Evolutionary conservation across 1,284 basidiomycete species (phyloP), one percentile per base, ranked within the genome.

Genomic region (Mycena sp.): DNA sequence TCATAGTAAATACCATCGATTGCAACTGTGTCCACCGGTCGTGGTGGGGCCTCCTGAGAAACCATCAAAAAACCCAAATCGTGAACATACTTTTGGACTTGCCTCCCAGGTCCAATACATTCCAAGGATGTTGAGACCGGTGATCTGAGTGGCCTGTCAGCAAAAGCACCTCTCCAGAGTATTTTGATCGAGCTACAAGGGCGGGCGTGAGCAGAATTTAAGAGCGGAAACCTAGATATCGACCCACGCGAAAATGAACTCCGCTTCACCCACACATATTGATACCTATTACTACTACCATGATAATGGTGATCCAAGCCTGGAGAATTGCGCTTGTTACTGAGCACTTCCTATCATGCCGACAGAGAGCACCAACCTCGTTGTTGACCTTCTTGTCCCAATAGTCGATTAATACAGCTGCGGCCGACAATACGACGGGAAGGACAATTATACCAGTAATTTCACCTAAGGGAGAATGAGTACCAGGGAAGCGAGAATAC

Each of bases 221-320:
- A n/a, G 35, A 21, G 45, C 51, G 11, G 17, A 41, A 25, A n/a
- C 16, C 7, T 21, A 2, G 28, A 17, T 19, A 21, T 12, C 17
- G 26, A 72, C 82, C 58, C 62, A 83, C 81, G 87, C 88, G 70
- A 89, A 91, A 41, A 88, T 78, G 71, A 93, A 93, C 75, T 93
- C 91, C 16, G 85, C 84, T 75, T 93, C 91, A 63, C 90, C 92
- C 93, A 58, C 90, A 80, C 71, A 91, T 76, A 75, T 95, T 96
- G 78, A 96, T 93, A 35, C 9, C 32, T 9, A 35, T 35, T 14
- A 35, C 32, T 14, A 35, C 32, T 35, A 35, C 61, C 61, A 63
- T 63, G 21, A 65, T 59, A 2, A 63, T 58, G 7, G 66, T 40
- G 3, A 65, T 60, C 59, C 60, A 67, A 11, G 50, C 62, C 58